A percentile compares a stretch with the other conserved stretches of the same genome.
Evolutionary conservation across 176 grass and related monocot genomes (phyloP).

Genomic region (Oryza meyeriana): DNA sequence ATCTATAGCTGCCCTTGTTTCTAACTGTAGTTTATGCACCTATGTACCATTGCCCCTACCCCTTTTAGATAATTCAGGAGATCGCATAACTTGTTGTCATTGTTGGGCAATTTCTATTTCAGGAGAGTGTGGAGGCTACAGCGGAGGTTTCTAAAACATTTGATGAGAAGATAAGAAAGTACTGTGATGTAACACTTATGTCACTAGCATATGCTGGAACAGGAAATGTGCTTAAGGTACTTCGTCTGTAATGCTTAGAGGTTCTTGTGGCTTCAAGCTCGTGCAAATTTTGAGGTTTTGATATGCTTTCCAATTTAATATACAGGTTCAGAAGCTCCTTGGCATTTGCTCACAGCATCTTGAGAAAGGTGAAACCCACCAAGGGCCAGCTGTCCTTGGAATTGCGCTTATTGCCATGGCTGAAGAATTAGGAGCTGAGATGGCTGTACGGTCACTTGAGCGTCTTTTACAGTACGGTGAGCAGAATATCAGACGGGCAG

Average conservation of each 20-base stretch:
- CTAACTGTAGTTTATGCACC: neutral
- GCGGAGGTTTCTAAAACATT: constrained; percentile 96
- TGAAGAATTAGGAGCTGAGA: constrained; percentile 93
- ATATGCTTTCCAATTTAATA: neutral
- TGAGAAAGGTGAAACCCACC: constrained; percentile 91
- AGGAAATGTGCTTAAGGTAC: constrained; percentile 96
- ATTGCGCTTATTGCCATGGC: constrained; percentile 97
- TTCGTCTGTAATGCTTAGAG: neutral
- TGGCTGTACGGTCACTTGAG: constrained; percentile 87
- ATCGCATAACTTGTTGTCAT: neutral
- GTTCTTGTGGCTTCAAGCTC: neutral
- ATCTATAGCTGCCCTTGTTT: neutral
- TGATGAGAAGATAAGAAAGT: constrained; percentile 98
- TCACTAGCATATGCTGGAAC: constrained; percentile 98
- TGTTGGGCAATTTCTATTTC: constrained; percentile 31
- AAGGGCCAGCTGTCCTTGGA: constrained; percentile 98
- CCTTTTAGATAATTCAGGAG: constrained; percentile 2
- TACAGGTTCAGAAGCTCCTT: constrained; percentile 91
- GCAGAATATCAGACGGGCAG: constrained; percentile 97
- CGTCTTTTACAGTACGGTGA: constrained; percentile 91
- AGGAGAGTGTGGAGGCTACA: constrained; percentile 88
- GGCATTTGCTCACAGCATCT: constrained; percentile 92
- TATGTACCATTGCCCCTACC: neutral
- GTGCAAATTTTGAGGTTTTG: neutral
- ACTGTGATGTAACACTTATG: constrained; percentile 95